These are phyloP conservation scores for Salisapilia sapeloensis DNA, from an alignment of 352 stramenopile species.

Conservation along the genomic window DNA sequence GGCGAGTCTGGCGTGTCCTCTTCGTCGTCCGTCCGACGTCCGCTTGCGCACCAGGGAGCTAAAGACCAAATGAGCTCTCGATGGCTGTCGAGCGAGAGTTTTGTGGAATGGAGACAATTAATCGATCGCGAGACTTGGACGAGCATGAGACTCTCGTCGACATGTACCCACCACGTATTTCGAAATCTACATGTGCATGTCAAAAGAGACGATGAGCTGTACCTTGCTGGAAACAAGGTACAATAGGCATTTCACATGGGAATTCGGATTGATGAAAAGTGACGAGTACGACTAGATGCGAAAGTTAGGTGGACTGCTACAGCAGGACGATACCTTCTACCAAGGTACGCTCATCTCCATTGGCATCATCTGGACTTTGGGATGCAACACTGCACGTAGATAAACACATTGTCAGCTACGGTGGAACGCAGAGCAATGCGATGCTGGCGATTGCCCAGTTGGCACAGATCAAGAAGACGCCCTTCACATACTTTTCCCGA, in stretches of 20 bases:
- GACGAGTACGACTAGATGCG: constrained; percentile 32
- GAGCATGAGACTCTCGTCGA: too few relatives aligned
- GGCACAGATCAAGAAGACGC: constrained; percentile 37
- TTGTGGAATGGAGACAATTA: too few relatives aligned
- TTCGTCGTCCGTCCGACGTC: too few relatives aligned
- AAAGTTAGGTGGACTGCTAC: constrained; percentile 66
- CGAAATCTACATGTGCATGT: constrained; percentile 51
- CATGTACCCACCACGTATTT: too few relatives aligned
- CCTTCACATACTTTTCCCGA: constrained; percentile 78
- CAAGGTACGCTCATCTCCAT: constrained; percentile 7
- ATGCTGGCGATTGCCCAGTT: constrained; percentile 76
- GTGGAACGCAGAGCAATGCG: constrained; percentile 69
- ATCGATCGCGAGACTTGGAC: too few relatives aligned
- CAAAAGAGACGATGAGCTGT: constrained; percentile 70
- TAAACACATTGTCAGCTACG: constrained; percentile 54
- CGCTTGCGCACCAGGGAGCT: too few relatives aligned
- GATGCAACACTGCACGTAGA: constrained; percentile 3
- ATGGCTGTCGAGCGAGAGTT: too few relatives aligned
- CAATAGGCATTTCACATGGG: background rate
- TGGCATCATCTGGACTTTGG: background rate
- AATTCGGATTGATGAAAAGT: background rate
- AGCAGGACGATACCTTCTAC: constrained; percentile 45
- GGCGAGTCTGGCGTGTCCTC: too few relatives aligned
- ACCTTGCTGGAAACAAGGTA: constrained; percentile 77
- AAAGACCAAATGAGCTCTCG: too few relatives aligned